Conservation (phyloP, 2,329 filamentous ascomycete species). For the Alternaria alternata region DNA sequence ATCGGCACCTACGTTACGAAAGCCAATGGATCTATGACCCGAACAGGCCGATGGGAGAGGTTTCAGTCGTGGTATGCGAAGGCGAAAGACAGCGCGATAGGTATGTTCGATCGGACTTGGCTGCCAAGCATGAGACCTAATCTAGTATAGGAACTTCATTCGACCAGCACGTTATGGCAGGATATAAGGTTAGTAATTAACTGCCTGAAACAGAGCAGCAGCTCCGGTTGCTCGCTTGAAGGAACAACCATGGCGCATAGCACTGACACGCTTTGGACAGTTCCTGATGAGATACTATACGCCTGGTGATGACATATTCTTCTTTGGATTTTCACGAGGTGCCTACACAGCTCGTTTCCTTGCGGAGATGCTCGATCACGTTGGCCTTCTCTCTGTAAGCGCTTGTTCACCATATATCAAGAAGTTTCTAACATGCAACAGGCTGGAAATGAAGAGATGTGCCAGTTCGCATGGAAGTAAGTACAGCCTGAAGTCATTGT, state of each 20-base stretch:
- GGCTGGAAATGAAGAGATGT: slow-evolving; percentile 86
- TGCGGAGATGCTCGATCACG: slow-evolving; percentile 84
- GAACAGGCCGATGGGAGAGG: slow-evolving; percentile 64
- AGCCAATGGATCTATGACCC: slow-evolving; percentile 59
- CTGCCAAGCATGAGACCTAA: slow-evolving; percentile 5
- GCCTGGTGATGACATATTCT: slow-evolving; percentile 58
- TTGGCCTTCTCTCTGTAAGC: slow-evolving; percentile 72
- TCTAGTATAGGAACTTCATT: slow-evolving; percentile 70
- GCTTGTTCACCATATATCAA: not conserved
- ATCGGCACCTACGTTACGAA: slow-evolving; percentile 76
- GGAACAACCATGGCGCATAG: not conserved
- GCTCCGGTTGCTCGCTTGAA: not conserved
- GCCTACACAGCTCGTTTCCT: slow-evolving; percentile 62
- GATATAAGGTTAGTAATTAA: slow-evolving; percentile 69
- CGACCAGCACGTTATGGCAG: slow-evolving; percentile 82
- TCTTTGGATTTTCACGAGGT: slow-evolving; percentile 60
- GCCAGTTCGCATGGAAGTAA: slow-evolving; percentile 79
- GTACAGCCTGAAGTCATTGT: not conserved
- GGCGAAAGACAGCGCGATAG: slow-evolving; percentile 78
- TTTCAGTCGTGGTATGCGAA: slow-evolving; percentile 73
- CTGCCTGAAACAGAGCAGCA: not conserved
- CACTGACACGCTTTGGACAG: slow-evolving; percentile 16
- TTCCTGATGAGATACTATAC: slow-evolving; percentile 61
- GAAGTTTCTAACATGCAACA: slow-evolving; percentile 7
- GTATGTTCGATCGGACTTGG: slow-evolving; percentile 12